These are phyloP conservation scores for Agapanthus africanus DNA, from an alignment of 106 monocot species.

Conservation along the genomic window DNA sequence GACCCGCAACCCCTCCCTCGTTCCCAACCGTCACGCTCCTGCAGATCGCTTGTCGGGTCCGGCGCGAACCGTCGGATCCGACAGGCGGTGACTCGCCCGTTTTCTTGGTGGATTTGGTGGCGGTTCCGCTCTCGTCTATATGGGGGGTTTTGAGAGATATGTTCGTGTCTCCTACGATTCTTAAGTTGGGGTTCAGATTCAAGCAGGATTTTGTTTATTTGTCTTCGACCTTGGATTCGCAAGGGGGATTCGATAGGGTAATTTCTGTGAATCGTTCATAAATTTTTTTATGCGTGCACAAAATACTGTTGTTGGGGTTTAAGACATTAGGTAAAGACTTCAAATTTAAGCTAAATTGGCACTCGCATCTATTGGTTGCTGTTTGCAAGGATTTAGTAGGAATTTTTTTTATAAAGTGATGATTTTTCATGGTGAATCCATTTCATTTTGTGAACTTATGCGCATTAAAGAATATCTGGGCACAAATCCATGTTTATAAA, in stretches of 20 bases:
- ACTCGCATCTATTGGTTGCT: too few species aligned
- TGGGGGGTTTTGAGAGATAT: conserved; percentile 57
- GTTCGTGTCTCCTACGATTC: conserved; percentile 46
- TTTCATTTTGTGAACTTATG: too few species aligned
- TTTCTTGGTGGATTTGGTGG: conserved; percentile 78
- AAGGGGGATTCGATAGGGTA: conserved; percentile 69
- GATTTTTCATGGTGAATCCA: too few species aligned
- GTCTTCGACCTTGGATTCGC: conserved; percentile 59
- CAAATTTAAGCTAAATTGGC: too few species aligned
- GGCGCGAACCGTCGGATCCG: neutral
- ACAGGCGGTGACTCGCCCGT: conserved; percentile 18
- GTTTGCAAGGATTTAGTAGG: too few species aligned
- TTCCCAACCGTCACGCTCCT: conserved; percentile 79
- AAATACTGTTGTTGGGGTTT: too few species aligned
- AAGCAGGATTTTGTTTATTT: conserved; percentile 87
- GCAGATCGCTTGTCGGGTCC: conserved; percentile 75
- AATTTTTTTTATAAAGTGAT: too few species aligned
- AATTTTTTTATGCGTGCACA: too few species aligned
- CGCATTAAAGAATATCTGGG: too few species aligned
- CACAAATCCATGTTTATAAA: too few species aligned
- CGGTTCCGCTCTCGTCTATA: conserved; percentile 33
- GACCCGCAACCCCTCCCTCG: neutral
- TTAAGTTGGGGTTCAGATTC: conserved; percentile 89
- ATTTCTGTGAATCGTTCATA: neutral
- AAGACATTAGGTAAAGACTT: too few species aligned